A percentile compares a stretch with the other conserved stretches of the same genome.
These are phyloP conservation scores for Lasiosphaeria ovina DNA, from an alignment of 495 filamentous ascomycete genomes.

Conservation along the genomic window DNA sequence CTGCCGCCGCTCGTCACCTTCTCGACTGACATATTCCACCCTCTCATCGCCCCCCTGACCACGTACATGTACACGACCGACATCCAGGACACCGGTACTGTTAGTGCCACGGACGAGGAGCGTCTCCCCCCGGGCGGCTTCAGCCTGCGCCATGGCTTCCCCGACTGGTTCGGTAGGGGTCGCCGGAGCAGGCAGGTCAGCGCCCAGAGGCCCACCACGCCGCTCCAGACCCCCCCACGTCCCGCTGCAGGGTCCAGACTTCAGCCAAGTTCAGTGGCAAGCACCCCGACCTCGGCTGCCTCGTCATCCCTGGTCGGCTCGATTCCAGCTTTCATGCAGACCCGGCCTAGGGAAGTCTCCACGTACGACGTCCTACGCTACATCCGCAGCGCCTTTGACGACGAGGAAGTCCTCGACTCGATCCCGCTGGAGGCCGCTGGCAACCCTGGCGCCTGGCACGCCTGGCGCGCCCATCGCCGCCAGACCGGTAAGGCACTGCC, in stretches of 20 bases:
- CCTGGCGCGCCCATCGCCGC: conserved; percentile 70
- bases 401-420: conserved; percentile 70
- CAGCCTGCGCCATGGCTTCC: conserved; percentile 84
- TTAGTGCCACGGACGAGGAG: conserved; percentile 77
- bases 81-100: conserved; percentile 64
- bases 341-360: conserved; percentile 34
- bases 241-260: conserved; percentile 18
- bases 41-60: conserved; percentile 82
- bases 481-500: conserved; percentile 29
- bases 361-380: conserved; percentile 71
- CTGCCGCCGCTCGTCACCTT: conserved; percentile 84
- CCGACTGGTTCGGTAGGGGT: conserved; percentile 70
- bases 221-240: conserved; percentile 27
- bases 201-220: conserved; percentile 12
- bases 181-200: conserved; percentile 30
- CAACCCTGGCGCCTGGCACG: conserved; percentile 86
- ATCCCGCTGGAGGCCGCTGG: conserved; percentile 79
- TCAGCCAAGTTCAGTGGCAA: conserved; percentile 13
- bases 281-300: conserved; percentile 33
- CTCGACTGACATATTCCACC: conserved; percentile 89
- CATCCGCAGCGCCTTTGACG: conserved; percentile 76
- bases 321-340: conserved; percentile 14
- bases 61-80: conserved; percentile 86
- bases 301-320: conserved; percentile 15
- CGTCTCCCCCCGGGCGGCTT: conserved; percentile 83